Base-by-base conservation (phyloP, 2,329 filamentous ascomycete genomes). In the Cryphonectria nitschkei region DNA sequence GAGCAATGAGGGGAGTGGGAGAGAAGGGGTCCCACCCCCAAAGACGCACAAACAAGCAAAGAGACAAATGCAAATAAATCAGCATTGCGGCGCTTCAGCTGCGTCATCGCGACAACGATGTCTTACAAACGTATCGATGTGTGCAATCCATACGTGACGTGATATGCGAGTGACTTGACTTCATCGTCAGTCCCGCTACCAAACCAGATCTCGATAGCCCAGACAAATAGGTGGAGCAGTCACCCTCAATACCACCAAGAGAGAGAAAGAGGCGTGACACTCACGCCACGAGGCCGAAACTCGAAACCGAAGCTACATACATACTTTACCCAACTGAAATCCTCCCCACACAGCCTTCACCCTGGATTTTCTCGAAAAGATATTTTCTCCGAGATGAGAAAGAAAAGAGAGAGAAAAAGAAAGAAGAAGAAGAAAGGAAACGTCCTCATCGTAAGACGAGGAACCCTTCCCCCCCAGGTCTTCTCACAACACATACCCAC, bases 21-120 rank as follows among this genome's bases (percentile, higher is more conserved):
- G 37, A 50, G 46, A 13, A 26, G 16, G 37, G 37, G 46, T n/a
- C 32, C 62, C n/a, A 32, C 37, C 14, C 34, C n/a, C 7, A 26
- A 65, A 65, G 29, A 14, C 22, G n/a, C 11, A 64, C n/a, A 32
- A 50, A 13, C 43, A 50, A 50, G 46, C 46, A n/a, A 50, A 50
- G 46, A 50, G 46, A 50, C 46, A 54, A 54, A 65, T 54, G 46
- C 43, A 61, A 61, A n/a, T 34, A 32, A 65, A 65, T 37, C 64
- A 54, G 64, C 43, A 56, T 26, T 34, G 64, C 32, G 43, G 46
- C 64, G 32, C 11, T 22, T 32, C 29, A 65, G 46, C 46, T 65
- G 64, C 64, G 46, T 39, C 41, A 52, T 46, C 19, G 16, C 41
- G 13, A 65, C 26, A 46, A 65, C n/a, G 9, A 63, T 11, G 29